Percentiles rank a stretch among this genome's conserved stretches.
Conservation (phyloP, 164 flowering plant genomes). For the Chimonanthus salicifolius region DNA sequence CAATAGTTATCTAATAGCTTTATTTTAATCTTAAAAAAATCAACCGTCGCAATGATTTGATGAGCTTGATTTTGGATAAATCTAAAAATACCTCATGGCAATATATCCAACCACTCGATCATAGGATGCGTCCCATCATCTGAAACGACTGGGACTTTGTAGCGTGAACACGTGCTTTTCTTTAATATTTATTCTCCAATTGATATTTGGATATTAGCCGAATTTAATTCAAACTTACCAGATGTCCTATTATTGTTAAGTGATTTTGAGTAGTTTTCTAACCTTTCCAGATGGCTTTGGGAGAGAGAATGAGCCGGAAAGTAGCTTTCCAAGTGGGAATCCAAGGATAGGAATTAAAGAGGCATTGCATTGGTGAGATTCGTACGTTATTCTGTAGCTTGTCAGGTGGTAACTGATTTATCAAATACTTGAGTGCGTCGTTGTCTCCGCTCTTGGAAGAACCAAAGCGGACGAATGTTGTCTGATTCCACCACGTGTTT, state of each 20-base stretch:
- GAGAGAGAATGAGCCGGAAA: constrained; percentile 9
- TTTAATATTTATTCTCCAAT: too few relatives aligned
- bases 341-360: constrained; percentile 22
- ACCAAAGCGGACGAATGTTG: constrained; percentile 13
- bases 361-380: constrained; percentile 17
- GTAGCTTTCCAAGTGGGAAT: constrained; percentile 17
- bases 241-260: background rate
- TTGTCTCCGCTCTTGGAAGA: constrained; percentile 20
- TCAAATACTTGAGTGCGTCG: constrained; percentile 15
- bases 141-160: too few relatives aligned
- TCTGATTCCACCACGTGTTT: constrained; percentile 23
- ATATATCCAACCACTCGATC: too few relatives aligned
- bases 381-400: constrained; percentile 11
- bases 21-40: too few relatives aligned
- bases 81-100: too few relatives aligned
- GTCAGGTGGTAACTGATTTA: constrained; percentile 3
- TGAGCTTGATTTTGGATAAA: too few relatives aligned
- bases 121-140: too few relatives aligned
- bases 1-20: too few relatives aligned
- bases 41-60: too few relatives aligned
- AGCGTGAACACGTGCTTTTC: too few relatives aligned
- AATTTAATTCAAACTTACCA: background rate
- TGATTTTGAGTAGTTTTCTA: background rate
- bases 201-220: too few relatives aligned
- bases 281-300: constrained; percentile 16